Evolutionary conservation across 2,329 filamentous ascomycete species (phyloP), one percentile per base, ranked within the genome.

Genomic region (Aureobasidium leucospermi): DNA sequence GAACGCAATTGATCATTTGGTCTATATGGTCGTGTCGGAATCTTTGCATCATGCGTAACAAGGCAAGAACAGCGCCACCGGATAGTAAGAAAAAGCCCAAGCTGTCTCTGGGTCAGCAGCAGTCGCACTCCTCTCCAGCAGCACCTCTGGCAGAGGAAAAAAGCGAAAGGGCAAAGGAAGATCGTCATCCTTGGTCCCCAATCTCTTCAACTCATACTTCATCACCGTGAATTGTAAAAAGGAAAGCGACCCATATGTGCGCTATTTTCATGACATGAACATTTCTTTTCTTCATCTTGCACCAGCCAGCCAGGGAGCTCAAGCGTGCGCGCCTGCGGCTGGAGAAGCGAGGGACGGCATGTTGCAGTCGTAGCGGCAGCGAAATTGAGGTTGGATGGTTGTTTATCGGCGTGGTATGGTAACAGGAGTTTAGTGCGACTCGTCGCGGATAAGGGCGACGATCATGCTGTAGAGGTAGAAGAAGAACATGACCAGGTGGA

Each of bases 401-500:
- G 15, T 32, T 34, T 55, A 38, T 49, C 45, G 51, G 31, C 31
- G 41, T 57, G 39, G 52, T 45, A 46, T 3, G 31, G 41, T 13
- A 13, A 19, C 31, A 36, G 23, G 1, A 36, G 4, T 36, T 39
- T 63, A 64, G 76, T 91, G 84, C 62, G 88, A 85, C 79, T 99
- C 94, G 76, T 97, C 94, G 71, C 88, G 87, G 80, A 99, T 99
- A 64, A 99, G 83, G 66, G 94, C 93, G 65, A 96, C 93, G 68
- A 75, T 75, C 73, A 75, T 75, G 65, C 69, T 72, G 69, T 73
- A 74, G 60, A 99, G 88, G 79, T 99, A 99, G 85, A 97, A 99
- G 86, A 99, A 99, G 85, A 99, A 99, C 91, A 99, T 96, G 78
- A 99, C 76, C 62, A 99, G 81, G 77, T 99, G 94, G 83, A 99